Evolutionary conservation across 176 grass and related monocot species (phyloP).

Genomic region (Oryza rufipogon): DNA sequence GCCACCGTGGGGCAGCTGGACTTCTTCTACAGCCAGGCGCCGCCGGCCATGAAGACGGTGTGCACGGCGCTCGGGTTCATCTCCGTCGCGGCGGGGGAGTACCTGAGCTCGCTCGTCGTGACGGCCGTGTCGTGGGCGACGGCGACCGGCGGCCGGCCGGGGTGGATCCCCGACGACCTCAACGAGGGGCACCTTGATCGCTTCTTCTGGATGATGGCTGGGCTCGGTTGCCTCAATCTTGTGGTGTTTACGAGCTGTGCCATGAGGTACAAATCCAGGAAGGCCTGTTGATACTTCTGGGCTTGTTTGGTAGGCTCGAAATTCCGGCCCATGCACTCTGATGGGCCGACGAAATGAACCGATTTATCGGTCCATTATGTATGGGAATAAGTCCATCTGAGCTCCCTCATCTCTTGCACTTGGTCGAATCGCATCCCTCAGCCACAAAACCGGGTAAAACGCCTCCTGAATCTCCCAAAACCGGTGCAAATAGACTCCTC

Average conservation of each 20-base stretch:
- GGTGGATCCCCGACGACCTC: constrained; percentile 70
- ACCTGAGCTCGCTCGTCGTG: constrained; percentile 62
- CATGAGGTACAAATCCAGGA: constrained; percentile 1
- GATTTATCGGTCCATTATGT: too few species aligned
- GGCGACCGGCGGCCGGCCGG: constrained; percentile 5
- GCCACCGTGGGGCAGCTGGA: constrained; percentile 53
- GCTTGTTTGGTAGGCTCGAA: neutral
- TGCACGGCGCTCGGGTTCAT: constrained; percentile 60
- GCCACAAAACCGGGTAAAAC: too few species aligned
- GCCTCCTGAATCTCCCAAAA: too few species aligned
- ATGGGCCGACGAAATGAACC: too few species aligned
- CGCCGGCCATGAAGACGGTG: constrained; percentile 60
- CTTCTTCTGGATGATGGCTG: constrained; percentile 44
- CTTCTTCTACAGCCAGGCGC: constrained; percentile 70
- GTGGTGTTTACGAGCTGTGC: neutral
- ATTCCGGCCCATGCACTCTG: neutral
- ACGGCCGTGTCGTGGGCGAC: constrained; percentile 35
- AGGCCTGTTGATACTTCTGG: neutral
- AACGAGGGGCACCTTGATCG: constrained; percentile 57
- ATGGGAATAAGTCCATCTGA: too few species aligned
- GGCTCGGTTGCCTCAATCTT: neutral
- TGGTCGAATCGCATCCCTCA: too few species aligned
- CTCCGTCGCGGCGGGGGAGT: constrained; percentile 47
- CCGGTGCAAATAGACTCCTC: too few species aligned
- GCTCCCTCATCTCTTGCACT: too few species aligned